Conservation (phyloP, 1,139 yeast species). For the Citeromyces siamensis region DNA sequence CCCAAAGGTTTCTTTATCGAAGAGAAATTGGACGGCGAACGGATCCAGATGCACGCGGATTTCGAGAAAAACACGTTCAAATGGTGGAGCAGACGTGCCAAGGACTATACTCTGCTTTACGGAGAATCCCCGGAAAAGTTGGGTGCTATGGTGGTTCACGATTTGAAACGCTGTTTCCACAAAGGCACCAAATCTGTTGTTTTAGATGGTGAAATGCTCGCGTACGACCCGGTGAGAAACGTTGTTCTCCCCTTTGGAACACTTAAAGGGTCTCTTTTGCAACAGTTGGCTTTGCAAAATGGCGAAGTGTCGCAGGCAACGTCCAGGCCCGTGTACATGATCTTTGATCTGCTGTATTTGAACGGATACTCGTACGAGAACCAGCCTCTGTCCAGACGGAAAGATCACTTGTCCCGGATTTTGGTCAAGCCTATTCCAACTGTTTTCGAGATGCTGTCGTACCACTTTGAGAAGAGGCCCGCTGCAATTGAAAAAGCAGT, state of each 20-base stretch:
- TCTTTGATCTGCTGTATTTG: conserved; percentile 60
- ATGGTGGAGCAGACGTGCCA: conserved; percentile 58
- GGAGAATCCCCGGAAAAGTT: conserved; percentile 41
- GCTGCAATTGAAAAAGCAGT: conserved; percentile 45
- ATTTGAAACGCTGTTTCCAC: conserved; percentile 25
- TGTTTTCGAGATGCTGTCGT: conserved; percentile 51
- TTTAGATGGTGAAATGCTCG: conserved; percentile 91
- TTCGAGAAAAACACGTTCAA: conserved; percentile 27
- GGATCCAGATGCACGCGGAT: conserved; percentile 61
- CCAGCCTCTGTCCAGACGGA: conserved; percentile 43
- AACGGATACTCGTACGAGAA: conserved; percentile 53
- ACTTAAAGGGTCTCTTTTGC: conserved; percentile 57
- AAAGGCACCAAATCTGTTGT: conserved; percentile 16
- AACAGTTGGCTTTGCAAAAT: conserved; percentile 31
- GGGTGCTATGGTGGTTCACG: conserved; percentile 31
- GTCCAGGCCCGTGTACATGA: conserved; percentile 26
- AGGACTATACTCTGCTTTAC: conserved; percentile 63
- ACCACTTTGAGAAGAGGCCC: conserved; percentile 28
- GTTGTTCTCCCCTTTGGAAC: conserved; percentile 70
- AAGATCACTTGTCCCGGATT: conserved; percentile 28
- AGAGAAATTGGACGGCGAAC: conserved; percentile 90
- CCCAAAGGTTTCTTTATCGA: conserved; percentile 54
- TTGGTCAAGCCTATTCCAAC: conserved; percentile 36
- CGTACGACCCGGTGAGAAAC: conserved; percentile 56
- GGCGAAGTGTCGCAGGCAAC: conserved; percentile 11